Conservation (phyloP, 306 rosid genomes). For the Medicago lupulina region DNA sequence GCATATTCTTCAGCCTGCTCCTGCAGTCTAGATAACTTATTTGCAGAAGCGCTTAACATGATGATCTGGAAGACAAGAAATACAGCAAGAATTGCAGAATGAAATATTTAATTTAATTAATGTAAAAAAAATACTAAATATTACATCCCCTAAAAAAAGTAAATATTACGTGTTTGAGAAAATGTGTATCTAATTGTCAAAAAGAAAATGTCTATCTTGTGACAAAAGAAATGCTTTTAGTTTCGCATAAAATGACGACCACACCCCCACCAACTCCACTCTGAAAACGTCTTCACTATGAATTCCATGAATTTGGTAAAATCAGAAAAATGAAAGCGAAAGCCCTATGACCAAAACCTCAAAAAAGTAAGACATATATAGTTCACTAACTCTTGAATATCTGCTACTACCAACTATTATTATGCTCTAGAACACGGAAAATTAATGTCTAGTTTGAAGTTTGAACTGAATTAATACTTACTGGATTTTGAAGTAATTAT, state of each 20-base stretch:
- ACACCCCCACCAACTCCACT: conserved; percentile 80
- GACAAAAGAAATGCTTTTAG: conserved; percentile 12
- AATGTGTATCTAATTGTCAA: background rate
- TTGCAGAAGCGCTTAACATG: conserved; percentile 95
- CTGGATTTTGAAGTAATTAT: conserved; percentile 54
- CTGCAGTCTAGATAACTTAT: conserved; percentile 89
- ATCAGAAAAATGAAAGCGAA: conserved; percentile 45
- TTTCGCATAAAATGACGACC: conserved; percentile 47
- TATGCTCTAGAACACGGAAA: conserved; percentile 59
- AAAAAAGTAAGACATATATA: conserved; percentile 45
- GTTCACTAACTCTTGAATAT: conserved; percentile 61
- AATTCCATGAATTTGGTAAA: conserved; percentile 51
- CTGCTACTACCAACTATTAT: conserved; percentile 47
- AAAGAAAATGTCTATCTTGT: background rate
- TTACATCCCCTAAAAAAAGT: too few relatives aligned
- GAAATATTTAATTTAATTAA: background rate
- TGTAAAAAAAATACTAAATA: background rate
- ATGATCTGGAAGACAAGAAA: conserved; percentile 66
- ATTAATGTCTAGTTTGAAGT: conserved; percentile 40
- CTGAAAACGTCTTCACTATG: conserved; percentile 50
- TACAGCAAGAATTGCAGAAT: background rate
- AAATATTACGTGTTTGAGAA: conserved; percentile 29
- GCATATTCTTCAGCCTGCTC: conserved; percentile 99
- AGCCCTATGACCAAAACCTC: conserved; percentile 48
- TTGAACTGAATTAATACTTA: conserved; percentile 31